These are phyloP conservation scores for Penicillium sp. DNA, from an alignment of 2,329 filamentous ascomycete species.

Conservation along the genomic window DNA sequence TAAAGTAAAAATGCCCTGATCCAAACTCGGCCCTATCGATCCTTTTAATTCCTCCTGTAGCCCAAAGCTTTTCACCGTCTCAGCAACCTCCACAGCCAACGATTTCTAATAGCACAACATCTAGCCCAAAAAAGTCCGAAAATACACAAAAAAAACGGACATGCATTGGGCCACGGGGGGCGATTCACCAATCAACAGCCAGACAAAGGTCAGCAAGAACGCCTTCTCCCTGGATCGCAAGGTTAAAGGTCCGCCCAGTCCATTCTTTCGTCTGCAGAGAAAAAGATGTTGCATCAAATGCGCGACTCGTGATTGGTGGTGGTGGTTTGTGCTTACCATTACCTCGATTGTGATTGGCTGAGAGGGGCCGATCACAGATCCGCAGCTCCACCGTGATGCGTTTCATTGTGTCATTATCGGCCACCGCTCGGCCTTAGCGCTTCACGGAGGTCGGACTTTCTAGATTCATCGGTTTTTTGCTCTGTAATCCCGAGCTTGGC, in stretches of 20 bases:
- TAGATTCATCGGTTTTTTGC: not conserved
- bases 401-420: constrained; percentile 3
- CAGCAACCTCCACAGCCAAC: not conserved
- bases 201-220: constrained; percentile 15
- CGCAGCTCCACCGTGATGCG: not conserved
- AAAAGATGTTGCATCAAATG: constrained; percentile 6
- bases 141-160: constrained; percentile 7
- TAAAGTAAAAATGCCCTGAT: not conserved
- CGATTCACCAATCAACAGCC: constrained; percentile 9
- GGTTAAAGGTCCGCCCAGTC: not conserved
- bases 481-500: not conserved
- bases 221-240: not conserved
- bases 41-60: constrained; percentile 4
- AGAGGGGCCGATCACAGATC: not conserved
- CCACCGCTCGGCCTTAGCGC: not conserved
- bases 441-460: not conserved
- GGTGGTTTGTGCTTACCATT: constrained; percentile 11
- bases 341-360: constrained; percentile 8
- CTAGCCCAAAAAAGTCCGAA: not conserved
- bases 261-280: not conserved
- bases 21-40: not conserved
- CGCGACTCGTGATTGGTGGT: constrained; percentile 10
- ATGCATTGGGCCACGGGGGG: constrained; percentile 4
- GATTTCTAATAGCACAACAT: not conserved
- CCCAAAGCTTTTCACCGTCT: constrained; percentile 1